Conservation (phyloP, 768 basidiomycete species). For the Mycena sanguinolenta region DNA sequence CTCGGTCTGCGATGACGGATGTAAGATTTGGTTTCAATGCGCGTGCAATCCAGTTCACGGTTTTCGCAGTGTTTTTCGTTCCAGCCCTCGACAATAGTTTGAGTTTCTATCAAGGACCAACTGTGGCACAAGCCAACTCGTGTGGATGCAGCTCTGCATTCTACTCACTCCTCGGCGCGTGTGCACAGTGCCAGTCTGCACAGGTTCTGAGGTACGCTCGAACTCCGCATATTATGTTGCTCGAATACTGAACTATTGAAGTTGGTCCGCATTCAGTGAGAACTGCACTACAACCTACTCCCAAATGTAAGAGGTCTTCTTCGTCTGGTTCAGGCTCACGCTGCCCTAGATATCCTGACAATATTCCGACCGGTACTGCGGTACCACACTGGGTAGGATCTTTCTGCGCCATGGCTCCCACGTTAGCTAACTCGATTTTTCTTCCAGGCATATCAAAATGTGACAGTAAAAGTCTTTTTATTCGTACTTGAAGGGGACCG, state of each 20-base stretch:
- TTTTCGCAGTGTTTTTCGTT: constrained; percentile 51
- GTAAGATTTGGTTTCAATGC: constrained; percentile 39
- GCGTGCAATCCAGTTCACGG: constrained; percentile 10
- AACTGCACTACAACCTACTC: constrained; percentile 62
- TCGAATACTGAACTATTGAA: constrained; percentile 40
- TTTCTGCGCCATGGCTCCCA: not conserved
- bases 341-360: constrained; percentile 47
- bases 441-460: constrained; percentile 58
- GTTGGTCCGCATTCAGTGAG: constrained; percentile 61
- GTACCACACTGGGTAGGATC: constrained; percentile 56
- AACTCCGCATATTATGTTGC: not conserved
- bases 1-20: constrained; percentile 54
- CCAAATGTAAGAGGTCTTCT: constrained; percentile 43
- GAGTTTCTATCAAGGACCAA: constrained; percentile 56
- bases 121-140: constrained; percentile 46
- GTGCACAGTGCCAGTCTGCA: constrained; percentile 60
- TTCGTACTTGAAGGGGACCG: constrained; percentile 3
- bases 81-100: constrained; percentile 43
- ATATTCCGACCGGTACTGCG: constrained; percentile 56
- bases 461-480: constrained; percentile 49
- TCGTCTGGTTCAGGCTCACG: constrained; percentile 26
- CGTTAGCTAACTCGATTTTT: not conserved
- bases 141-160: constrained; percentile 67
- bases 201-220: constrained; percentile 48
- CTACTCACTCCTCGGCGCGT: constrained; percentile 67